Evolutionary conservation across 495 filamentous ascomycete genomes (phyloP).

Genomic region (Sphaerosporella brunnea): DNA sequence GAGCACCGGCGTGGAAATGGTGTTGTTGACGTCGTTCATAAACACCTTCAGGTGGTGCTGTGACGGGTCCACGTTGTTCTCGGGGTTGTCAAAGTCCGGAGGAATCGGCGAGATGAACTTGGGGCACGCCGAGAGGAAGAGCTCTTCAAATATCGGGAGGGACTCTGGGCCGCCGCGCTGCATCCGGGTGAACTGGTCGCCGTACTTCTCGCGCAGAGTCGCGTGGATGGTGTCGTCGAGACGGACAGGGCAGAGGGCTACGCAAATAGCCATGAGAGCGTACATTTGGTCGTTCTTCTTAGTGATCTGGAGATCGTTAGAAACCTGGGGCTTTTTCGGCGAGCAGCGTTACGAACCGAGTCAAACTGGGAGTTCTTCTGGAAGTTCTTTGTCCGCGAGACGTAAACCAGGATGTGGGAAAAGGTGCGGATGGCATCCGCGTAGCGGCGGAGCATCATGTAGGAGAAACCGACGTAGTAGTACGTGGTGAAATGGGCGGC

Average conservation of each 20-base stretch:
- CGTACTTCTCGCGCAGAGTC: constrained; percentile 93
- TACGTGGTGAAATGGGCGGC: constrained; percentile 99
- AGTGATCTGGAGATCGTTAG: constrained; percentile 37
- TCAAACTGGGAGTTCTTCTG: constrained; percentile 97
- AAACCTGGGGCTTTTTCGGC: neutral
- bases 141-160: constrained; percentile 87
- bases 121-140: constrained; percentile 88
- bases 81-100: constrained; percentile 89
- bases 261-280: constrained; percentile 93
- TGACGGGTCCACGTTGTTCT: constrained; percentile 85
- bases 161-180: constrained; percentile 90
- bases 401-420: constrained; percentile 98
- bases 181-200: constrained; percentile 85
- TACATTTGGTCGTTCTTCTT: constrained; percentile 99
- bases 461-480: constrained; percentile 99
- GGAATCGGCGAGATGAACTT: constrained; percentile 98
- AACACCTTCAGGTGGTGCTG: constrained; percentile 95
- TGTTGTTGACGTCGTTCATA: constrained; percentile 97
- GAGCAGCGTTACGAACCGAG: constrained; percentile 29
- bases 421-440: constrained; percentile 98
- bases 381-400: constrained; percentile 98
- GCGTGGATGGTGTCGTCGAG: constrained; percentile 99
- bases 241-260: constrained; percentile 88
- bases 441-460: constrained; percentile 99
- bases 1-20: constrained; percentile 84